Evolutionary conservation across 2,329 filamentous ascomycete genomes (phyloP).

Genomic region (Akanthomyces dipterigenus): DNA sequence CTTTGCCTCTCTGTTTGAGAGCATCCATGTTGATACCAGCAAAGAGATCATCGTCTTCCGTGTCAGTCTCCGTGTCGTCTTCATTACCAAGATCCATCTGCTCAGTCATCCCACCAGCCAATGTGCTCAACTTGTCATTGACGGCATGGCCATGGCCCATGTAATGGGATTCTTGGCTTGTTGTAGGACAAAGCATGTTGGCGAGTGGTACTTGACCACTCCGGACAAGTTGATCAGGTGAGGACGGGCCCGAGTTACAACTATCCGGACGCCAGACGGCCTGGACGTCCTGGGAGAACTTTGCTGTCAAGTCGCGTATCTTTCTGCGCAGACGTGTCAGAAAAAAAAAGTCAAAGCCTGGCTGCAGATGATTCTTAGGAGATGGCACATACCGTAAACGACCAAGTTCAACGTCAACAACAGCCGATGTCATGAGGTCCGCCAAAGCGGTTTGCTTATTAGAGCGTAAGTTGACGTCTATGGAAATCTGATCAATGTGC

Average conservation of each 20-base stretch:
- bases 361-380: no score
- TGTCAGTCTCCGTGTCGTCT: conserved; percentile 25
- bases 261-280: conserved; percentile 23
- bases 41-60: conserved; percentile 29
- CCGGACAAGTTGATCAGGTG: neutral
- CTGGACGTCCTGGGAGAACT: conserved; percentile 29
- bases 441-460: conserved; percentile 19
- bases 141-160: neutral
- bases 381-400: conserved; percentile 26
- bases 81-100: conserved; percentile 4
- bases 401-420: conserved; percentile 26
- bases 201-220: neutral
- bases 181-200: neutral
- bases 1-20: conserved; percentile 33
- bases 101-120: neutral
- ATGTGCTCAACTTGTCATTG: neutral
- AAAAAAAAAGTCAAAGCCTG: no score
- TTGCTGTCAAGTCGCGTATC: conserved; percentile 27
- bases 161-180: neutral
- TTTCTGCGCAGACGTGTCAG: conserved; percentile 20
- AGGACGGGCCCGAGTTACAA: neutral
- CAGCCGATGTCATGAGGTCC: conserved; percentile 23
- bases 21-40: conserved; percentile 32
- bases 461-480: conserved; percentile 23
- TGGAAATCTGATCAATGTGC: conserved; percentile 24